Percentiles rank a stretch among this genome's conserved stretches.
These are phyloP conservation scores for Beauveria sp. DNA, from an alignment of 2,329 filamentous ascomycete genomes.

Conservation along the genomic window DNA sequence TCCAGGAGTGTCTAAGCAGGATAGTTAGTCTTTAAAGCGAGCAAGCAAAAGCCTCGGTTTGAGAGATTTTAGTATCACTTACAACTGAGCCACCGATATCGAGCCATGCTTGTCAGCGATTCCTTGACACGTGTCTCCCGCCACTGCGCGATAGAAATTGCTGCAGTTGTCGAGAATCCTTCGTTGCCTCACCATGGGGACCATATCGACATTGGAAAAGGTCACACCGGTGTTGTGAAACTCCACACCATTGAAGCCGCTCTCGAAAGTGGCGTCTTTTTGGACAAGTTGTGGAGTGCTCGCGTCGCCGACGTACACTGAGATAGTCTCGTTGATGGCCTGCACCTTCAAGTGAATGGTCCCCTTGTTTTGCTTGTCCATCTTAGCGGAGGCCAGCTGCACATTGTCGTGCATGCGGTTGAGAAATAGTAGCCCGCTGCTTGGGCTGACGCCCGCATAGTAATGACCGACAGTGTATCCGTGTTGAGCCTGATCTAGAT, in stretches of 20 bases:
- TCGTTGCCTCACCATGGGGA: slow-evolving; percentile 10
- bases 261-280: neutral
- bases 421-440: neutral
- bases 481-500: neutral
- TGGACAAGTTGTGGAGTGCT: neutral
- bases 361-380: neutral
- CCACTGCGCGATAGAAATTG: slow-evolving; percentile 6
- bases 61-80: neutral
- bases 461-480: neutral
- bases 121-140: slow-evolving; percentile 5
- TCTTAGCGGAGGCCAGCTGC: neutral
- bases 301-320: neutral
- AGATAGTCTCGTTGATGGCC: neutral
- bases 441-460: neutral
- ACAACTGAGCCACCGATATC: slow-evolving; percentile 1
- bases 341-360: neutral
- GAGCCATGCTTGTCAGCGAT: slow-evolving; percentile 2
- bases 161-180: slow-evolving; percentile 14
- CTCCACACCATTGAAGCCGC: neutral
- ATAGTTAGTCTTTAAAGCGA: neutral
- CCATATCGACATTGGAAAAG: neutral
- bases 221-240: neutral
- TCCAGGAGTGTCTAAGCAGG: neutral
- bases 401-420: neutral
- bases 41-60: too few relatives aligned